Evolutionary conservation across 2,329 filamentous ascomycete species (phyloP).

Genomic region (Penicillium nordicum): DNA sequence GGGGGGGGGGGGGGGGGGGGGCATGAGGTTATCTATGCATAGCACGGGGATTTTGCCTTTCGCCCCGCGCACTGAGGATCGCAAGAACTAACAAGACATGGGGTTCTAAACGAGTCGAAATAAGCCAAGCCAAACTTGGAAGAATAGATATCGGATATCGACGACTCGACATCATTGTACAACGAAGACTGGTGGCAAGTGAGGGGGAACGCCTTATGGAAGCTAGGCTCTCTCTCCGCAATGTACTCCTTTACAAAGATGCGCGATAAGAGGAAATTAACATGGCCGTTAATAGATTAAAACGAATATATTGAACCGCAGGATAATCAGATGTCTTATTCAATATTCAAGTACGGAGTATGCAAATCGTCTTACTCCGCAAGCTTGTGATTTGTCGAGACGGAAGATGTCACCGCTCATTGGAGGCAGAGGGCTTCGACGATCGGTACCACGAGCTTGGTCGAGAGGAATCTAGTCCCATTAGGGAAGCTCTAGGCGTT

Average conservation of each 20-base stretch:
- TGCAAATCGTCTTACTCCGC: slow-evolving; percentile 9
- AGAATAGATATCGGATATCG: background rate
- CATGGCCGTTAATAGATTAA: background rate
- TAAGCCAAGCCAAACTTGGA: background rate
- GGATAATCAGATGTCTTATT: background rate
- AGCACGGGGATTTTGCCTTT: background rate
- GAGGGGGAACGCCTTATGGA: background rate
- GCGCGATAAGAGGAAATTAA: slow-evolving; percentile 2
- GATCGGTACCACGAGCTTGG: slow-evolving; percentile 19
- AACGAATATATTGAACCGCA: background rate
- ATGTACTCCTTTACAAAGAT: background rate
- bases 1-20: background rate
- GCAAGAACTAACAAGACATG: background rate
- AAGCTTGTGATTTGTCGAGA: slow-evolving; percentile 19
- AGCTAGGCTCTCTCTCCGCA: background rate
- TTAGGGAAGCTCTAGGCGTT: slow-evolving; percentile 28
- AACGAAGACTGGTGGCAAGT: background rate
- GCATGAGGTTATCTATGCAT: slow-evolving; percentile 15
- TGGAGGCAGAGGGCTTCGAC: slow-evolving; percentile 7
- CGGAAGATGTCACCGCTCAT: slow-evolving; percentile 2
- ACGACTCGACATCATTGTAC: background rate
- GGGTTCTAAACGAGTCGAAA: background rate
- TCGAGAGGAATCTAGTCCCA: slow-evolving; percentile 18
- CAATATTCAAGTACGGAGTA: background rate
- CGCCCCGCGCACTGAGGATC: slow-evolving; percentile 10